Base-by-base conservation (phyloP, 139 green algal genomes). In the Chlorella vulgaris region DNA sequence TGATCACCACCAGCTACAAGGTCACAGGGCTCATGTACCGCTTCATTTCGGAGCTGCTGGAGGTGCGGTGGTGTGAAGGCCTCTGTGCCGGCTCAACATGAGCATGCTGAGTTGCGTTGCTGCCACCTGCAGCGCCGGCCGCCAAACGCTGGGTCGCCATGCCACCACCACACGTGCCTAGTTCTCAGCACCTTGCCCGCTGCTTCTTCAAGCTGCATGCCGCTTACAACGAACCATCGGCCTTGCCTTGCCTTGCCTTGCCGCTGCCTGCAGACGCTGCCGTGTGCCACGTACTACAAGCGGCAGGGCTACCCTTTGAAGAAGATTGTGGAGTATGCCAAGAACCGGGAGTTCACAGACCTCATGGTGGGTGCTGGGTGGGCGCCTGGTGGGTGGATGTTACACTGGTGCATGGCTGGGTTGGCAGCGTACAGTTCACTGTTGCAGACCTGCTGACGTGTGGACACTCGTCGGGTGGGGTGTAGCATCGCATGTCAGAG, bases 1-100 rank as follows among this genome's bases (percentile, higher is more conserved):
- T 98, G 7, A 43, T 98, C 69, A 98, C 95, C 31, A 98, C 95
- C 21, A 90, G 85, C 78, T 94, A 93, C 85, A 96, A 94, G 81
- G 93, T 93, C 69, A 92, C 88, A 31, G 80, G 76, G 3, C 50
- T 90, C 50, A 98, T 97, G 94, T 97, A 94, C 80, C 87, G 90
- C 3, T 95, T 98, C 85, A 86, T 97, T 38, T 85, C 91, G 22
- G 94, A 97, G 42, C 86, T 97, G 82, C 84, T 97, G 84, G 92
- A 94, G 78, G 91, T 80, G 13, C 1, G 35, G 5, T 2, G 36
- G 42, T 53, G 15, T 15, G 10, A 15, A 10, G 13, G 24, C 65
- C 15, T 74, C 33, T 29, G 55, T 8, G 40, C 13, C 28, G 19
- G 26, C 42, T 36, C 2, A 53, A 19, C 8, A 18, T 53, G 40